These are phyloP conservation scores for Boletus huronensis DNA, from an alignment of 768 basidiomycete genomes.

Conservation along the genomic window DNA sequence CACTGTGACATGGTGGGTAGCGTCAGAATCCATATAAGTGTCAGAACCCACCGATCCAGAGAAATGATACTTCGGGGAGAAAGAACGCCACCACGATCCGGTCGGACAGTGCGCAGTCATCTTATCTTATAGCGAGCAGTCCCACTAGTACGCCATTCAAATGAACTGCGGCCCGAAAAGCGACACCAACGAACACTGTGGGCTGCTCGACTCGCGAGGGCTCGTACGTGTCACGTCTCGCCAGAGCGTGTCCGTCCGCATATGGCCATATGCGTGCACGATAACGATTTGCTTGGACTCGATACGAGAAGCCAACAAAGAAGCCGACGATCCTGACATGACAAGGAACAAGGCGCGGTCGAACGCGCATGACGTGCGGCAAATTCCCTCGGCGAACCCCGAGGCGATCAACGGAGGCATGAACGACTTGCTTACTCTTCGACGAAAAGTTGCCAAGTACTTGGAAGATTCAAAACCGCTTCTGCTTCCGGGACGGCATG, in stretches of 20 bases:
- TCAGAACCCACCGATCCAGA: conserved; percentile 17
- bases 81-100: conserved; percentile 6
- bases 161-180: not conserved
- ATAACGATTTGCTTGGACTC: conserved; percentile 8
- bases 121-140: not conserved
- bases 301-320: conserved; percentile 11
- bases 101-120: not conserved
- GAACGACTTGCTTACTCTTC: not conserved
- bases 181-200: not conserved
- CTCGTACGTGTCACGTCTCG: not conserved
- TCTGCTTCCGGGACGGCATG: not conserved
- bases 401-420: not conserved
- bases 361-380: conserved; percentile 12
- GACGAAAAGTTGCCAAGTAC: not conserved
- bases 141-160: not conserved
- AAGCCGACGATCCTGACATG: conserved; percentile 26
- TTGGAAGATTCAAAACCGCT: not conserved
- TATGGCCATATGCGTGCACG: conserved; percentile 4
- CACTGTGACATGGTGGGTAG: not conserved
- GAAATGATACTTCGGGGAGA: conserved; percentile 2
- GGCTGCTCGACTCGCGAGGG: not conserved
- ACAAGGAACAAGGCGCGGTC: conserved; percentile 7
- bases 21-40: conserved; percentile 13
- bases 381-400: conserved; percentile 15
- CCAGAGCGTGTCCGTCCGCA: not conserved